Conservation (phyloP, 345 rosid species). For the Gossypium turneri region DNA sequence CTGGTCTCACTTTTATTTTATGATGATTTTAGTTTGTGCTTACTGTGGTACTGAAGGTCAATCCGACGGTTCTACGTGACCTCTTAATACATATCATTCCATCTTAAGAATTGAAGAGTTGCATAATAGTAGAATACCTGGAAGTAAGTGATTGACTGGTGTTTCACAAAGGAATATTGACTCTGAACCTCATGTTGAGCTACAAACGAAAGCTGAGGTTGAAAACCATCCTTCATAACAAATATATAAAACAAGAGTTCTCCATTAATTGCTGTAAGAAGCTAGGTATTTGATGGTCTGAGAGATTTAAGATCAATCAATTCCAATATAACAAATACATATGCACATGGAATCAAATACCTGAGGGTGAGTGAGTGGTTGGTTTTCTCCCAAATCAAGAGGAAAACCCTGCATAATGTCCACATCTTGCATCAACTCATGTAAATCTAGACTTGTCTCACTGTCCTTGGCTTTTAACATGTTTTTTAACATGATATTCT, state of each 20-base stretch:
- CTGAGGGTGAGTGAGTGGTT: background rate
- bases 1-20: too few species aligned
- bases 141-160: background rate
- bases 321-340: background rate
- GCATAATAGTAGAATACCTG: background rate
- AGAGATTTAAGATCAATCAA: background rate
- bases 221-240: background rate
- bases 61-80: too few species aligned
- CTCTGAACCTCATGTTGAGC: background rate
- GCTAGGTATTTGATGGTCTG: too few species aligned
- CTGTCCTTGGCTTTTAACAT: background rate
- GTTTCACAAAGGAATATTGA: background rate
- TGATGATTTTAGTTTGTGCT: too few species aligned
- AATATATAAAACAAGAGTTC: background rate
- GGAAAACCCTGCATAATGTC: background rate
- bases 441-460: background rate
- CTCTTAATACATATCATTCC: too few species aligned
- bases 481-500: background rate
- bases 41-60: too few species aligned
- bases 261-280: too few species aligned
- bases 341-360: background rate
- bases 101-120: too few species aligned
- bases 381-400: background rate
- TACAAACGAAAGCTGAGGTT: background rate
- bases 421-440: background rate